A percentile compares a stretch with the other conserved stretches of the same genome.
phyloP scores from a whole-genome alignment of 352 stramenopile species.

The Blastocystis sp. region DNA sequence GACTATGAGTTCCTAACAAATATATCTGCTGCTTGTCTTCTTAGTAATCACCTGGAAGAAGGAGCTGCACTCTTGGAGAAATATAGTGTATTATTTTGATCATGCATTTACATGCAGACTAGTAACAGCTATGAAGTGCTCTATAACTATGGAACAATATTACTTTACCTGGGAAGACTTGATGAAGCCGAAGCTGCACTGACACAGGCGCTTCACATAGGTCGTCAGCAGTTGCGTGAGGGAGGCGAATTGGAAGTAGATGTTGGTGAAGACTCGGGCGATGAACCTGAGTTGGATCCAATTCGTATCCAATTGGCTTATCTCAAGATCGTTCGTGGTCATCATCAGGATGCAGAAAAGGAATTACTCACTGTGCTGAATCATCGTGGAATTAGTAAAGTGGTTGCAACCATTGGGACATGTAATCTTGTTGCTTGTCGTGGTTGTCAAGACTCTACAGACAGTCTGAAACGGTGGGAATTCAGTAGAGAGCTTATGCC shows the following conservation, averaged over 20 bases:
- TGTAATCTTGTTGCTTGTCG: slow-evolving; percentile 8
- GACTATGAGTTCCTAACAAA: slow-evolving; percentile 46
- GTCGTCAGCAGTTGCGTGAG: background rate
- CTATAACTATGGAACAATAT: slow-evolving; percentile 40
- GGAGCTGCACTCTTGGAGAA: slow-evolving; percentile 25
- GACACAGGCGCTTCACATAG: background rate
- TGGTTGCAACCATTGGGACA: background rate
- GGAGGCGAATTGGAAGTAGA: background rate
- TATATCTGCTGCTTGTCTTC: background rate
- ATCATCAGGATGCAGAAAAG: background rate
- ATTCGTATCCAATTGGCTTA: slow-evolving; percentile 46
- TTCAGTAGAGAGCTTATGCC: background rate
- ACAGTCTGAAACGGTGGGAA: background rate
- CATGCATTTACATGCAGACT: background rate
- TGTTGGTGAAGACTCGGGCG: background rate
- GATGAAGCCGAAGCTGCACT: background rate
- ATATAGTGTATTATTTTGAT: background rate
- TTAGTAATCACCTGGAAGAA: background rate
- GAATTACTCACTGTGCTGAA: background rate
- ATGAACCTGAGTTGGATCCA: slow-evolving; percentile 19
- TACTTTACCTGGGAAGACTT: background rate
- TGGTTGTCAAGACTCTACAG: background rate
- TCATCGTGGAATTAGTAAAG: background rate
- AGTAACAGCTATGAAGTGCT: slow-evolving; percentile 48
- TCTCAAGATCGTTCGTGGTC: background rate